These are phyloP conservation scores for Aspergillus sclerotioniger DNA, from an alignment of 495 filamentous ascomycete species.

Conservation along the genomic window DNA sequence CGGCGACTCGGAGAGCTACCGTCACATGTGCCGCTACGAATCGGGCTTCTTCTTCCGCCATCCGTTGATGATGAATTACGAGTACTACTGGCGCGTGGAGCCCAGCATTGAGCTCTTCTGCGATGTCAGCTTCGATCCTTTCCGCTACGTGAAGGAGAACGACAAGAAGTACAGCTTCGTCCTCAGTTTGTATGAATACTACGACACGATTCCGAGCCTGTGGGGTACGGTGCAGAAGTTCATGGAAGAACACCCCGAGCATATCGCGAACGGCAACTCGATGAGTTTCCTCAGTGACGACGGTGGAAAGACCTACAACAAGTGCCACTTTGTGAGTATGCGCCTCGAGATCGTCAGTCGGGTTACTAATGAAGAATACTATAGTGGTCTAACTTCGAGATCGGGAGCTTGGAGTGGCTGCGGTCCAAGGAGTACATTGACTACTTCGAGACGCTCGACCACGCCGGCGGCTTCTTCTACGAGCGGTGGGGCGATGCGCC, in stretches of 20 bases:
- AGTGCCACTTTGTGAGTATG: slow-evolving; percentile 86
- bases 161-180: slow-evolving; percentile 91
- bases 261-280: slow-evolving; percentile 78
- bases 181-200: slow-evolving; percentile 89
- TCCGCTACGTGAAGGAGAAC: slow-evolving; percentile 83
- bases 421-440: slow-evolving; percentile 75
- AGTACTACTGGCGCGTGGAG: slow-evolving; percentile 93
- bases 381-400: slow-evolving; percentile 91
- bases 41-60: slow-evolving; percentile 94
- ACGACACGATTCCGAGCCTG: slow-evolving; percentile 91
- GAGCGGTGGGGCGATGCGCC: slow-evolving; percentile 92
- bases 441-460: slow-evolving; percentile 76
- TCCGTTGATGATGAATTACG: slow-evolving; percentile 75
- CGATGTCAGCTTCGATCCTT: slow-evolving; percentile 79
- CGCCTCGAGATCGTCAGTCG: background rate
- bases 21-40: slow-evolving; percentile 93
- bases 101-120: slow-evolving; percentile 86
- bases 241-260: slow-evolving; percentile 82
- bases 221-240: slow-evolving; percentile 94
- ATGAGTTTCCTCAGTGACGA: slow-evolving; percentile 93
- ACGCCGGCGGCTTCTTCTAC: slow-evolving; percentile 89
- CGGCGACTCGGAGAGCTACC: slow-evolving; percentile 87
- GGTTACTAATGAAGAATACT: slow-evolving; percentile 9
- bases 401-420: slow-evolving; percentile 81
- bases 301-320: slow-evolving; percentile 84